Percentiles rank a stretch among this genome's conserved stretches.
phyloP scores from a whole-genome alignment of 139 green algal genomes.

The Nannochloris sp. region DNA sequence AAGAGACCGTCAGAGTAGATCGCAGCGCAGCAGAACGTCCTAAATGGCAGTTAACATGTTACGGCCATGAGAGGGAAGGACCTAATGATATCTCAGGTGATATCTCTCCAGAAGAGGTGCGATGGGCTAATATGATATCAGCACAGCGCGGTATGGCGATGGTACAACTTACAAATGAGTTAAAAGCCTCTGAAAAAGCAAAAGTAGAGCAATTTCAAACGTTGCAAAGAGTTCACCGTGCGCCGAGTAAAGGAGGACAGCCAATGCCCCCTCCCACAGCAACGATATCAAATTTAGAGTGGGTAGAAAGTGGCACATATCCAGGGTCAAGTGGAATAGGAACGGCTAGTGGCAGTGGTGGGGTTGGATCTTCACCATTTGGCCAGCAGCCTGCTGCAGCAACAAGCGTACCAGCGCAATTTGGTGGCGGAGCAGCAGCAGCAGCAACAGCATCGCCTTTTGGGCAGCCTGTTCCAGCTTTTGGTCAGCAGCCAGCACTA shows the following conservation, averaged over 20 bases:
- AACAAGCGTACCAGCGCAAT: not conserved
- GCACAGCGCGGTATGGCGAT: not conserved
- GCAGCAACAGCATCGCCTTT: not conserved
- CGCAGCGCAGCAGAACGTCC: slow-evolving; percentile 30
- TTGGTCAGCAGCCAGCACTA: not conserved
- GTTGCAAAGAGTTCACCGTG: slow-evolving; percentile 3
- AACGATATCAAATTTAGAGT: not conserved
- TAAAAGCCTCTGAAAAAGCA: slow-evolving; percentile 9
- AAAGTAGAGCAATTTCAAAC: slow-evolving; percentile 14
- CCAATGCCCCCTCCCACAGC: not conserved
- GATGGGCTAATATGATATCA: slow-evolving; percentile 19
- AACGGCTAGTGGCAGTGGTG: not conserved
- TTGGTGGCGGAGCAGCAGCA: not conserved
- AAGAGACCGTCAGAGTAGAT: slow-evolving; percentile 30
- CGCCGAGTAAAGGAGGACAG: slow-evolving; percentile 18
- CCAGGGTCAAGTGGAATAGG: not conserved
- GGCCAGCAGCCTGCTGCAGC: not conserved
- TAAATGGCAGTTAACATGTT: slow-evolving; percentile 41
- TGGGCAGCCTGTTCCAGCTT: slow-evolving; percentile 8
- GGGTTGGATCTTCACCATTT: not conserved
- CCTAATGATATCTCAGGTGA: slow-evolving; percentile 45
- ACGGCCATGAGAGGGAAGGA: slow-evolving; percentile 34
- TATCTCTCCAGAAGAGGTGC: slow-evolving; percentile 44
- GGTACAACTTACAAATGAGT: slow-evolving; percentile 13
- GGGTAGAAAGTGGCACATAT: not conserved